Evolutionary conservation across 2,329 filamentous ascomycete species (phyloP), one percentile per base, ranked within the genome.

Genomic region (Diaporthe australafricana): DNA sequence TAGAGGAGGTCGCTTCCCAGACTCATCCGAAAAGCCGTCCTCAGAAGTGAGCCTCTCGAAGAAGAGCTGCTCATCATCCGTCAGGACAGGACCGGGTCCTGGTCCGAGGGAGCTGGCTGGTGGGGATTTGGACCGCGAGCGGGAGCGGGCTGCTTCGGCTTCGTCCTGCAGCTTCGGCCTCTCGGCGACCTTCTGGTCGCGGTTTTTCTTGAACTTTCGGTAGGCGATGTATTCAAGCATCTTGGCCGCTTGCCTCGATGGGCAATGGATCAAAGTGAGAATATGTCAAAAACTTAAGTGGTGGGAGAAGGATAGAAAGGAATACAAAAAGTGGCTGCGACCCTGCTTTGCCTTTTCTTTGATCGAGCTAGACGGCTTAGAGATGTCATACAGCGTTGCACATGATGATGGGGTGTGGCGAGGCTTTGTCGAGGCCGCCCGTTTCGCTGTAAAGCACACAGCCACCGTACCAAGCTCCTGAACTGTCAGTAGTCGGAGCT

Each of bases 141-240:
- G 74, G 42, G 57, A 16, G 20, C 75, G 74, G 42, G 75, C 75
- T 20, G 77, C 73, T 30, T 78, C 74, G 70, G 79, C 78, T 50
- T 79, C 78, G 6, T 77, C 81, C 8, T 69, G 67, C 8, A 69
- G 53, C 53, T 69, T 69, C 76, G 89, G 87, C 72, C 89, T 84
- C 2, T 83, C 85, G 76, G 84, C 86, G 38, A 68, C 50, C 63
- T 74, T 74, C 2, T 70, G 35, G 56, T 74, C 73, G 48, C 63
- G 65, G 30, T 74, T 73, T 63, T 91, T 90, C 82, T 91, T 91
- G 77, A 86, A 82, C 79, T 91, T 92, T 79, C 88, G 91, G 83
- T 87, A 88, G 45, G 85, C 82, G 75, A 92, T 87, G 80, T 89
- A 91, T 80, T 92, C 89, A 73, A 92, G 78, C 90, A 92, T 92